Conservation (phyloP, 2,329 filamentous ascomycete species). For the Aspergillus pseudotamarii region DNA sequence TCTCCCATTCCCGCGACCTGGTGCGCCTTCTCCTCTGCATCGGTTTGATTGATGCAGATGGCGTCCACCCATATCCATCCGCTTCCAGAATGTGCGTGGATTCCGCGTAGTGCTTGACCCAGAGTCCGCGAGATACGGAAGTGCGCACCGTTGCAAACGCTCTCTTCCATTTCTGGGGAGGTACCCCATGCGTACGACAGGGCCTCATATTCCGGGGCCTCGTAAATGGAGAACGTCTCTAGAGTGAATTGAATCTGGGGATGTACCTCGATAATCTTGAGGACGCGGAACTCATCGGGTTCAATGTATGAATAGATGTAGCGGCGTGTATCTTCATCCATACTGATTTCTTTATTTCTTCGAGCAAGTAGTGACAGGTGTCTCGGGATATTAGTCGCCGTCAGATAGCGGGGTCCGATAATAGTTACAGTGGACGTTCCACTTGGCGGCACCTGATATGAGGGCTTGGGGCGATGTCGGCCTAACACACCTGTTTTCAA, state of each 20-base stretch:
- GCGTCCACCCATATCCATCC: not conserved
- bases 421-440: not conserved
- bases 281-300: not conserved
- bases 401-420: not conserved
- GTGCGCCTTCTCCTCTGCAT: not conserved
- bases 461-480: not conserved
- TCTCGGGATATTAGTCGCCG: not conserved
- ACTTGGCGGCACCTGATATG: not conserved
- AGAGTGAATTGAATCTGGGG: not conserved
- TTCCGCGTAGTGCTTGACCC: not conserved
- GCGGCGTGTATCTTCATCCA: not conserved
- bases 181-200: not conserved
- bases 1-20: not conserved
- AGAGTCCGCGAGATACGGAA: not conserved
- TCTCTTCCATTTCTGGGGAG: not conserved
- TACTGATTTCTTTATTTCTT: not conserved
- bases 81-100: not conserved
- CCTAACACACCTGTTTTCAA: no score
- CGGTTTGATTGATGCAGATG: not conserved
- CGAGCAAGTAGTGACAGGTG: rapidly evolving
- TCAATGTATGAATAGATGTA: not conserved
- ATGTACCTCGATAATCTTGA: not conserved
- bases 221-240: not conserved
- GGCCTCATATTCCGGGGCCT: not conserved
- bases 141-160: not conserved